phyloP scores from a whole-genome alignment of 441 rosid species.

The Gossypium schwendimanii region DNA sequence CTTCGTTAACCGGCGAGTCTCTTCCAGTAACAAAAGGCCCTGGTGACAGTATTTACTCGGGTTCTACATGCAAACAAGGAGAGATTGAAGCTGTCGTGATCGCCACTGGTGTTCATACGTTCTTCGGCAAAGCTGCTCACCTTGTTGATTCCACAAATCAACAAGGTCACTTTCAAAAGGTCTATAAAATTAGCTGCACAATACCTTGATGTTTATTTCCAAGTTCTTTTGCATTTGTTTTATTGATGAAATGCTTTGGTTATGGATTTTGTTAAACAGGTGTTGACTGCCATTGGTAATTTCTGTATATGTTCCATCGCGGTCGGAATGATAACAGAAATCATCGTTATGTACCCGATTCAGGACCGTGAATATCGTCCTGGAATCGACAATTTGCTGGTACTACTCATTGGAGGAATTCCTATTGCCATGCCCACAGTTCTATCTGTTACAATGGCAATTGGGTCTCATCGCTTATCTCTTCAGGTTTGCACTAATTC shows the following conservation, averaged over 20 bases:
- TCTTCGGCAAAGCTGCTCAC: constrained; percentile 46
- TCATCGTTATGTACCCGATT: constrained; percentile 43
- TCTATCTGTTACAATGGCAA: constrained; percentile 48
- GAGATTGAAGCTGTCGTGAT: constrained; percentile 44
- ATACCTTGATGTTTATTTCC: background rate
- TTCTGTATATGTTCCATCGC: constrained; percentile 49
- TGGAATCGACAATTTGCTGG: constrained; percentile 47
- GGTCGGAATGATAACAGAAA: constrained; percentile 37
- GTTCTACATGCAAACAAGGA: constrained; percentile 46
- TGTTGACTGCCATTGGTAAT: constrained; percentile 44
- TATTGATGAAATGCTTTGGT: background rate
- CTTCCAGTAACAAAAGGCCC: constrained; percentile 44
- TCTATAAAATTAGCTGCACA: constrained; percentile 6
- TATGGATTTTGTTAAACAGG: constrained; percentile 20
- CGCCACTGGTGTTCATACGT: constrained; percentile 44
- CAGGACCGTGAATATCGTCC: constrained; percentile 37
- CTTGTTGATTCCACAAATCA: constrained; percentile 44
- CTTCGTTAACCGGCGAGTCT: constrained; percentile 44
- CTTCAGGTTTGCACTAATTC: constrained; percentile 31
- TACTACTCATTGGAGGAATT: constrained; percentile 68
- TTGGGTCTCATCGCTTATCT: constrained; percentile 41
- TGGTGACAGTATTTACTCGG: constrained; percentile 41
- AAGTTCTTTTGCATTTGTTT: background rate
- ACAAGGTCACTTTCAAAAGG: constrained; percentile 44
- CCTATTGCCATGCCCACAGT: constrained; percentile 79